Evolutionary conservation across 345 rosid species (phyloP).

Genomic region (Chamaenerion angustifolium): DNA sequence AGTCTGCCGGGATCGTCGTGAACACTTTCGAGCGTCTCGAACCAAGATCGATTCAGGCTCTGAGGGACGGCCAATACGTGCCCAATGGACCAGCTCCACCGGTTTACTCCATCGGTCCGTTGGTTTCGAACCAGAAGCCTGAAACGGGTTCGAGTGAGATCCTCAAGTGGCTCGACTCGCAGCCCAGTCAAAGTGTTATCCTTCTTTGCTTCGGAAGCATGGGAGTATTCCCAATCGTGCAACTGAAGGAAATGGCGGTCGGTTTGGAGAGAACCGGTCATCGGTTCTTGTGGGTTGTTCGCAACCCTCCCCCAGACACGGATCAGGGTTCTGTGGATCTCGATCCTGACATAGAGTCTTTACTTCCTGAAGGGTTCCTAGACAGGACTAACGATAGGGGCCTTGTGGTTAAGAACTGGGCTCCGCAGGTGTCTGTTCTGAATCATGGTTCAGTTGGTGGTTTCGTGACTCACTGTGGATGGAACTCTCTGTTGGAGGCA

Average conservation of each 20-base stretch:
- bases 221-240: slow-evolving; percentile 17
- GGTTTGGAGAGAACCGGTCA: slow-evolving; percentile 26
- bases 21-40: slow-evolving; percentile 26
- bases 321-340: neutral
- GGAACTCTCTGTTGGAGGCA: slow-evolving; percentile 22
- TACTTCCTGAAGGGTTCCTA: slow-evolving; percentile 29
- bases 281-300: slow-evolving; percentile 34
- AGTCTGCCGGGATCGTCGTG: slow-evolving; percentile 18
- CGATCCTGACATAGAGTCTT: neutral
- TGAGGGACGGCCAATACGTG: slow-evolving; percentile 16
- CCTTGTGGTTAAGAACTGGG: slow-evolving; percentile 10
- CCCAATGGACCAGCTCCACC: slow-evolving; percentile 17
- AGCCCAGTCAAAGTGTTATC: slow-evolving; percentile 19
- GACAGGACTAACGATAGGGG: slow-evolving; percentile 17
- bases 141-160: slow-evolving; percentile 7
- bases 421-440: slow-evolving; percentile 10
- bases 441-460: slow-evolving; percentile 11
- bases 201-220: slow-evolving; percentile 28
- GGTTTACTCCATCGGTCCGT: slow-evolving; percentile 22
- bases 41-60: slow-evolving; percentile 8
- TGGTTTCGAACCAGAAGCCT: neutral
- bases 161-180: slow-evolving; percentile 24
- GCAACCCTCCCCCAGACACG: slow-evolving; percentile 12
- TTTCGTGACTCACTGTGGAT: slow-evolving; percentile 15
- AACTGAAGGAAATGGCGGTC: slow-evolving; percentile 25